phyloP scores from a whole-genome alignment of 768 basidiomycete species.

The Pholiota conissans region DNA sequence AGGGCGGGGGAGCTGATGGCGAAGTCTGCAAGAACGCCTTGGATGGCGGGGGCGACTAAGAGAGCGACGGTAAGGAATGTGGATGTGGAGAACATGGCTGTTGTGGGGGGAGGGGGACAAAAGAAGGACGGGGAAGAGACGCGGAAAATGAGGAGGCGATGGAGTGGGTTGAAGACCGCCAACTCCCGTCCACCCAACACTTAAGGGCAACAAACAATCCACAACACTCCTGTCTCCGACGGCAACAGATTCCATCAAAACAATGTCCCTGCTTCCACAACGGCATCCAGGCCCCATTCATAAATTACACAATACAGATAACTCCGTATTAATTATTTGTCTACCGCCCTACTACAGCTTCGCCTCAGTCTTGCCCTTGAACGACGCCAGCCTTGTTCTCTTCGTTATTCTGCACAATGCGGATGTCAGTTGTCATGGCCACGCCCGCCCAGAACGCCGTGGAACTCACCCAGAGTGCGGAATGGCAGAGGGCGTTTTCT shows the following conservation, averaged over 20 bases:
- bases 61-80: constrained; percentile 76
- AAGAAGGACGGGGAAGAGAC: constrained; percentile 28
- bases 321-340: not conserved
- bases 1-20: constrained; percentile 50
- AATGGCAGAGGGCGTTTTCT: constrained; percentile 61
- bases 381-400: constrained; percentile 62
- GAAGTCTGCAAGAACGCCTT: constrained; percentile 53
- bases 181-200: not conserved
- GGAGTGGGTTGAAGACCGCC: constrained; percentile 14
- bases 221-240: constrained; percentile 3
- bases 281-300: not conserved
- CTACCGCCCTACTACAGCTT: constrained; percentile 16
- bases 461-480: constrained; percentile 74
- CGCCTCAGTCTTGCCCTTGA: constrained; percentile 25
- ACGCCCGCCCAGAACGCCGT: constrained; percentile 22
- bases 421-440: constrained; percentile 36
- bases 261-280: constrained; percentile 6
- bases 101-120: constrained; percentile 28
- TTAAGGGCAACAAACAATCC: constrained; percentile 7
- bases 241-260: constrained; percentile 7
- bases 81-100: constrained; percentile 75
- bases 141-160: constrained; percentile 25
- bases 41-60: constrained; percentile 57
- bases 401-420: constrained; percentile 58
- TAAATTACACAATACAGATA: not conserved